These are phyloP conservation scores for Sphaceloma murrayae DNA, from an alignment of 2,329 filamentous ascomycete species.

Conservation along the genomic window DNA sequence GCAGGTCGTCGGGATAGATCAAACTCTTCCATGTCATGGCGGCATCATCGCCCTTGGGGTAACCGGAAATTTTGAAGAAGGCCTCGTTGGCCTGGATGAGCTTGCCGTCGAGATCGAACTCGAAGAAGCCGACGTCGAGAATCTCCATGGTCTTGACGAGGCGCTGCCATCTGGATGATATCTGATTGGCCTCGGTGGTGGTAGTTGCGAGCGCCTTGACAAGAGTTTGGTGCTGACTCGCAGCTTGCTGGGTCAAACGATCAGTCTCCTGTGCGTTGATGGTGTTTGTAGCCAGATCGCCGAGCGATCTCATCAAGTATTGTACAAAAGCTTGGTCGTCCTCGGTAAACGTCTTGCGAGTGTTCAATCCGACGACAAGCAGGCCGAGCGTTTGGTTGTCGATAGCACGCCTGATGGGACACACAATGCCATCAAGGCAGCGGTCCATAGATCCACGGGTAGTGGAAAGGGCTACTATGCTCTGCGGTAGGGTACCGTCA, in stretches of 20 bases:
- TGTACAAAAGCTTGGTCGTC: slow-evolving; percentile 15
- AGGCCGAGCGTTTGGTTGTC: slow-evolving; percentile 15
- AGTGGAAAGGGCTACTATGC: slow-evolving; percentile 11
- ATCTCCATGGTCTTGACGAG: slow-evolving; percentile 13
- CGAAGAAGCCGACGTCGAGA: slow-evolving; percentile 18
- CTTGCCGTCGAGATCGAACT: slow-evolving; percentile 16
- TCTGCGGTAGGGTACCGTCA: slow-evolving; percentile 5
- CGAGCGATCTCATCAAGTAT: slow-evolving; percentile 14
- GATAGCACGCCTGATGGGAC: slow-evolving; percentile 11
- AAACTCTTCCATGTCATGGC: slow-evolving; percentile 1
- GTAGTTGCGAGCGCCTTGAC: slow-evolving; percentile 2
- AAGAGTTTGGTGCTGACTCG: slow-evolving; percentile 10
- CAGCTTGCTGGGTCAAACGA: slow-evolving; percentile 11
- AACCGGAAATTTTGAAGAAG: slow-evolving; percentile 14
- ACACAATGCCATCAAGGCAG: slow-evolving; percentile 8
- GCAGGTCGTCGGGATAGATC: slow-evolving; percentile 9
- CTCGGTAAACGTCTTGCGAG: slow-evolving; percentile 15
- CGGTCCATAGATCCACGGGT: slow-evolving; percentile 3
- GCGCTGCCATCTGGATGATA: slow-evolving; percentile 13
- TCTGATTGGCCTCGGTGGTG: slow-evolving; percentile 13
- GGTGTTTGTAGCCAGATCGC: slow-evolving; percentile 16
- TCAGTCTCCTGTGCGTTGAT: slow-evolving; percentile 15
- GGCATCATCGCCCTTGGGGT: background rate
- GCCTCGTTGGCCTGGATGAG: slow-evolving; percentile 17
- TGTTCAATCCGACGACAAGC: slow-evolving; percentile 14